Evolutionary conservation across 2,329 filamentous ascomycete genomes (phyloP).

Genomic region (Didymella pinodella): DNA sequence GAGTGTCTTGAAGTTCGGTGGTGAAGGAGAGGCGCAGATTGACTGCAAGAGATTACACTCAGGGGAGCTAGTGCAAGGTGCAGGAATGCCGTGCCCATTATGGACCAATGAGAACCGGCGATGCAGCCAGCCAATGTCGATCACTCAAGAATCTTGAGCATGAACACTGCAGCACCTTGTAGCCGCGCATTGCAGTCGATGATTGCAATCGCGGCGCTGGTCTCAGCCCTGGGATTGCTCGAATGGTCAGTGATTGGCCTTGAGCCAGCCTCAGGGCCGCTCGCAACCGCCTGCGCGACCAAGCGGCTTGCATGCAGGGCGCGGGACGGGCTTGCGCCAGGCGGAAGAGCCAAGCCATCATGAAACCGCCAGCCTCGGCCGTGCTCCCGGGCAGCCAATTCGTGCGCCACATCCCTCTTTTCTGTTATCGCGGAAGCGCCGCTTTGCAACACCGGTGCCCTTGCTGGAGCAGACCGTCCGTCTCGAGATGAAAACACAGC

Average conservation of each 20-base stretch:
- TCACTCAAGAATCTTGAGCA: constrained; percentile 17
- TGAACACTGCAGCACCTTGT: constrained; percentile 13
- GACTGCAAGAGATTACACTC: constrained; percentile 26
- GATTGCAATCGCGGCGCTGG: constrained; percentile 3
- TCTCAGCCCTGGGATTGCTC: constrained; percentile 4
- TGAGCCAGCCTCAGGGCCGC: constrained; percentile 14
- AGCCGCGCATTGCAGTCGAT: background rate
- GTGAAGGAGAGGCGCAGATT: constrained; percentile 40
- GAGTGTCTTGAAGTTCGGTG: constrained; percentile 37
- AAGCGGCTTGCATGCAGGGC: constrained; percentile 29
- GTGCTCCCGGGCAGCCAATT: constrained; percentile 17
- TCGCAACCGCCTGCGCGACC: constrained; percentile 21
- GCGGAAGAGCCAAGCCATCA: constrained; percentile 15
- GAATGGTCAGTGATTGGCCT: constrained; percentile 14
- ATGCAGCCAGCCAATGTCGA: constrained; percentile 32
- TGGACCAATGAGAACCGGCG: constrained; percentile 16
- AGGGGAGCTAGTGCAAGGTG: constrained; percentile 28
- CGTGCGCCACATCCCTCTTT: constrained; percentile 16
- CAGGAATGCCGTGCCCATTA: constrained; percentile 24
- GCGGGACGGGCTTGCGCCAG: constrained; percentile 25
- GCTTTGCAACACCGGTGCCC: constrained; percentile 15
- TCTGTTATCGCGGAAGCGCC: constrained; percentile 16
- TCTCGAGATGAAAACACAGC: constrained; percentile 11
- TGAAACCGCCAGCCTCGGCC: constrained; percentile 23
- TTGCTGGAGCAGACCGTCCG: constrained; percentile 16